Base-by-base conservation (phyloP, 1,139 yeast species). In the Saccharomycopsis hybrid region DNA sequence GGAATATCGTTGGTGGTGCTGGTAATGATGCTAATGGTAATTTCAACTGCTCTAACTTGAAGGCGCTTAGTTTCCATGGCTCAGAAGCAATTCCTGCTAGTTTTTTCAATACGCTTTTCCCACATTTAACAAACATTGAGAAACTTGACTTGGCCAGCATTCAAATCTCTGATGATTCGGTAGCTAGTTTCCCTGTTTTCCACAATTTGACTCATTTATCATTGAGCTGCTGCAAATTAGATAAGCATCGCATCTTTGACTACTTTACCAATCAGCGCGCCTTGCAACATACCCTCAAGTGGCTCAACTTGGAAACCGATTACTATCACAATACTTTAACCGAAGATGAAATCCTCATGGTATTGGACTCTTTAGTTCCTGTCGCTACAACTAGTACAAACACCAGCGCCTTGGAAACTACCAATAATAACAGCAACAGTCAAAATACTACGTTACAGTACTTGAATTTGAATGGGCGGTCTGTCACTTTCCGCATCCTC, bases 281-380 rank as follows among this genome's bases (percentile, higher is more conserved):
- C 11, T 30, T 49, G 24, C 7, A 32, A 29, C 5, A 42, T 32
- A 32, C 47, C 11, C 30, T 49, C 5, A 31, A 42, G 31, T 49
- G 52, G 52, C 32, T 49, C n/a, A 46, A 48, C 31, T 46, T 49
- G 36, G 50, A 46, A 27, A 25, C 50, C n/a, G 37, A 43, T 11
- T 42, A 24, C 9, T 36, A 31, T 13, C 13, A 18, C 5, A 46
- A 46, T 25, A 27, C 40, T 5, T 29, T 49, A 8, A 29, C 40
- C 18, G 52, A 46, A 32, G 44, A 42, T 28, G 52, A 49, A 36
- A 24, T 49, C 5, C 33, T 49, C 8, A 36, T 39, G 9, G 43
- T 49, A 4, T 35, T 49, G 33, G 40, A 43, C 11, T 46, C 47
- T 13, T 41, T 49, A 32, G 28, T 37, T 30, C 42, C 40, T 9